Evolutionary conservation across 2,329 filamentous ascomycete species (phyloP), one percentile per base, ranked within the genome.

Genomic region (Penicillium vulpinum): DNA sequence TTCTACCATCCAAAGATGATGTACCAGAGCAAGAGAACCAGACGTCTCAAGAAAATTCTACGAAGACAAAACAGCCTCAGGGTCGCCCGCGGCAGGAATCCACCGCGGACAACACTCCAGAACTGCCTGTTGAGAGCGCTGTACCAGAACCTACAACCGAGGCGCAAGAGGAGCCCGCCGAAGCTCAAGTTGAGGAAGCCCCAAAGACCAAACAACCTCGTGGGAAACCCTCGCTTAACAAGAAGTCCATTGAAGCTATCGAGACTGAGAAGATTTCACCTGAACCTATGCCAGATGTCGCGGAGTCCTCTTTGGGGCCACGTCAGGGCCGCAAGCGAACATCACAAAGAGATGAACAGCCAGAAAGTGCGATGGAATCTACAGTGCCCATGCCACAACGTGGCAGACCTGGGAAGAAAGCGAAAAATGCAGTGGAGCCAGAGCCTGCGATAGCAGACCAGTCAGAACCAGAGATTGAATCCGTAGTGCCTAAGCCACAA

Each of bases 181-280:
- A 15, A 28, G 31, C 31, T 11, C n/a, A 38, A n/a, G n/a, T 18
- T 22, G 41, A 54, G 24, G 9, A 33, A 40, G 28, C 16, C 8
- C 33, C 51, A 5, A 56, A 54, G 38, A n/a, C 45, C 22, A 62
- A 56, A 51, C 51, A 40, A 15, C n/a, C 33, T 44, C 58, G 56
- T 8, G 52, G 53, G 8, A 52, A 40, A 22, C 50, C 56, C 24
- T 59, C 53, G 5, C 26, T 50, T 16, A 11, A 36, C 44, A 31
- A 44, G 6, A 49, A 50, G 21, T 13, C 33, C 15, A 24, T 33
- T 24, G 54, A 36, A 24, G 39, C 31, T 11, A 44, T n/a, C 10
- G 53, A 51, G 18, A 11, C 33, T 35, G 29, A 41, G 15, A 38
- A 35, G 3, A 5, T 21, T 22, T 28, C 44, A 13, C 35, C 40